Base-by-base conservation (phyloP, 2,329 filamentous ascomycete genomes). In the Aspergillus clavatus region DNA sequence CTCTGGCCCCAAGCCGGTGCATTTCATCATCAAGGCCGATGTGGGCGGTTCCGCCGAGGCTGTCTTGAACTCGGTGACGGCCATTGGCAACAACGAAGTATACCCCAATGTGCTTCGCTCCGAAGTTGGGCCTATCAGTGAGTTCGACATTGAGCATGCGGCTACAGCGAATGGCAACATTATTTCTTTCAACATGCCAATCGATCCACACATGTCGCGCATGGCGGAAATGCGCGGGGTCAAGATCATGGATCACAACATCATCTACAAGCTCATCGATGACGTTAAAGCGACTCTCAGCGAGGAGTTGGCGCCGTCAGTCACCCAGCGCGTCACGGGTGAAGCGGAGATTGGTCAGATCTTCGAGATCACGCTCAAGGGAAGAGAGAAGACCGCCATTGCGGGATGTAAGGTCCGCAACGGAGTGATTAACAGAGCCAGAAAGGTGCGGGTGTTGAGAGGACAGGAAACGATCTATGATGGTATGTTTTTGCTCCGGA, bases 41-140 rank as follows among this genome's bases (percentile, higher is more conserved):
- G 93, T 97, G 14, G 87, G 86, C 50, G 93, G 93, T 28, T 97
- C 91, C 0, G 89, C 90, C 0, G 93, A 98, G 72, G 93, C 93
- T 2, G 86, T 97, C 2, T 76, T 83, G 48, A 84, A 87, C 39
- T 84, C 85, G 7, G 77, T 98, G 47, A 73, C 82, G 49, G 81
- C 84, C 47, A 76, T 96, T 51, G 89, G 90, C 52, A 95, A 86
- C 70, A 83, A 89, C 56, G 89, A 97, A 63, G 84, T 96, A 29
- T 80, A 76, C 24, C 80, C 90, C 11, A 81, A 82, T 45, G 76
- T 98, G 47, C 79, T 98, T 27, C 82, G 86, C 18, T 84, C 86
- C 3, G 81, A 78, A 2, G 86, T 93, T 1, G 94, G 93, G 1
- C 76, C 83, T 19, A 78, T 97, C 33, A 81, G 79, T 26, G 88